phyloP scores from a whole-genome alignment of 805 yeast genomes.

The Candida dajiaensis region DNA sequence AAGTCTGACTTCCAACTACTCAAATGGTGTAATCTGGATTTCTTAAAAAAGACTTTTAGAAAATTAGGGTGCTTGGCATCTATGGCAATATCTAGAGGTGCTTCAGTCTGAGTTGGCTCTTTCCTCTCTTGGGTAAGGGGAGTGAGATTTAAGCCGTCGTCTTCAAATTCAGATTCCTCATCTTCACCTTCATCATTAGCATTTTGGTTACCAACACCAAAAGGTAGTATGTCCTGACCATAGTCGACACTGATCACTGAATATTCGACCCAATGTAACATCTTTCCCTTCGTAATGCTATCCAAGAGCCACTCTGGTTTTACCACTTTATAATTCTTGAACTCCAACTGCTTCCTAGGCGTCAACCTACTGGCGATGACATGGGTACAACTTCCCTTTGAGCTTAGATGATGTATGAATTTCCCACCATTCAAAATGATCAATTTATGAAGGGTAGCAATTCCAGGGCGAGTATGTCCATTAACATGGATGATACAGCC shows the following conservation, averaged over 20 bases:
- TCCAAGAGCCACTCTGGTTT: slow-evolving; percentile 78
- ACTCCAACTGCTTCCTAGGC: slow-evolving; percentile 64
- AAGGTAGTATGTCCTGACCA: slow-evolving; percentile 44
- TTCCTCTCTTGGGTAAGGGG: slow-evolving; percentile 11
- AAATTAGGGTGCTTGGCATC: slow-evolving; percentile 79
- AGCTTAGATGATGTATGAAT: slow-evolving; percentile 59
- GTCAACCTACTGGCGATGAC: slow-evolving; percentile 77
- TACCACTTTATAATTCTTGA: slow-evolving; percentile 66
- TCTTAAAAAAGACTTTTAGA: slow-evolving; percentile 61
- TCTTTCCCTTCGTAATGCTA: slow-evolving; percentile 39
- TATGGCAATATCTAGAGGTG: slow-evolving; percentile 15
- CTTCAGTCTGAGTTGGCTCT: slow-evolving; percentile 3
- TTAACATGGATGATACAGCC: slow-evolving; percentile 74
- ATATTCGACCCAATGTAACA: slow-evolving; percentile 70
- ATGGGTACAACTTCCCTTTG: slow-evolving; percentile 77
- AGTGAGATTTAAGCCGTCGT: background rate
- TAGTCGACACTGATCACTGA: slow-evolving; percentile 44
- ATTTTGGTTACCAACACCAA: slow-evolving; percentile 11
- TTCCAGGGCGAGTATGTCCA: slow-evolving; percentile 84
- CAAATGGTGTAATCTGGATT: slow-evolving; percentile 83
- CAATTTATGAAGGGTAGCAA: slow-evolving; percentile 61
- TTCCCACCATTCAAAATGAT: slow-evolving; percentile 78
- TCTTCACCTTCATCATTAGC: slow-evolving; percentile 5
- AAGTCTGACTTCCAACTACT: slow-evolving; percentile 82
- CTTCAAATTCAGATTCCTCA: slow-evolving; percentile 1